Base-by-base conservation (phyloP, 805 yeast genomes). In the Yamadazyma sp. region DNA sequence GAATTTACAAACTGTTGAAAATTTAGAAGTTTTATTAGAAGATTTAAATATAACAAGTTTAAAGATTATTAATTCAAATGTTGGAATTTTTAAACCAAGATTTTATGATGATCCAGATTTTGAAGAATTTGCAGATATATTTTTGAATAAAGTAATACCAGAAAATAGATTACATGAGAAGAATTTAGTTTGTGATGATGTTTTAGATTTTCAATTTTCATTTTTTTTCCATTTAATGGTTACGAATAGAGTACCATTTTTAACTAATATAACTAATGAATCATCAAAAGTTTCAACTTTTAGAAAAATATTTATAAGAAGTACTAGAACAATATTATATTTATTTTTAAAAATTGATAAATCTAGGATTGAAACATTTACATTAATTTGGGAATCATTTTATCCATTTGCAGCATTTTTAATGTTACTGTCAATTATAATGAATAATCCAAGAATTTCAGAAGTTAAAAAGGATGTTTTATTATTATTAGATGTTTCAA, bases 51-150 rank as follows among this genome's bases (percentile, higher is more conserved):
- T 36, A 3, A 59, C 52, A 16, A 47, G 57, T 45, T 38, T 42
- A 16, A 39, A 39, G 9, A 20, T 58, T 10, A 44, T 45, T 4
- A 44, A 39, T 3, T 23, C 33, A 2, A 24, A 56, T 13, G 44
- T 44, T 8, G 41, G 40, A 3, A 33, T 28, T 5, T 42, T 47
- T 24, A 49, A 51, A 18, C 70, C 70, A 0, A 42, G 52, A 6
- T 60, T 65, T 31, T 57, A 45, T 38, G 53, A 58, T 35, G 70
- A 64, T 27, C 62, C 64, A 3, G 43, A 45, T 6, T 66, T 66
- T 34, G 29, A 23, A 4, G 5, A 3, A 3, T 31, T 17, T n/a
- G 35, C 31, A 3, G 28, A 19, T 13, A 11, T 6, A 8, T 32
- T 11, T 24, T n/a, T 19, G n/a, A 18, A 28, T 13, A 28, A 14